A percentile compares a stretch with the other conserved stretches of the same genome.
phyloP scores from a whole-genome alignment of 83 land plant genomes.

The Isoetes engelmannii region DNA sequence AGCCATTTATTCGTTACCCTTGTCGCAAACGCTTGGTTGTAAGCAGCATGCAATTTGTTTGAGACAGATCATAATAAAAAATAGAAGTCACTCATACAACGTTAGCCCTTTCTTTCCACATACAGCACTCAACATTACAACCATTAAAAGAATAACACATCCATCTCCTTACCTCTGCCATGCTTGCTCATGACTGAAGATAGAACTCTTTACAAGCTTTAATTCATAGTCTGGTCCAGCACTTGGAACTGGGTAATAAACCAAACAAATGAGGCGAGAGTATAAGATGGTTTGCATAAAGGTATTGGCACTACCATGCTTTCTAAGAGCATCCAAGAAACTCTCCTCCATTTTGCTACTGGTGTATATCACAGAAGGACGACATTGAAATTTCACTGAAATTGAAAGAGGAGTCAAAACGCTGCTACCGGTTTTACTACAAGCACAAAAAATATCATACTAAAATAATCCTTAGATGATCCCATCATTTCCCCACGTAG shows the following conservation, averaged over 20 bases:
- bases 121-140: background rate
- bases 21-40: background rate
- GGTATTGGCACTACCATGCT: slow-evolving; percentile 45
- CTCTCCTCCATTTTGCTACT: slow-evolving; percentile 88
- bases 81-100: background rate
- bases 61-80: background rate
- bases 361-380: slow-evolving; percentile 67
- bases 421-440: background rate
- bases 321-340: slow-evolving; percentile 60
- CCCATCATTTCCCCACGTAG: too few relatives aligned
- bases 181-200: slow-evolving; percentile 98
- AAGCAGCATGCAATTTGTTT: background rate
- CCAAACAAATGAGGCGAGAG: background rate
- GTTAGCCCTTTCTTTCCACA: background rate
- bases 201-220: slow-evolving; percentile 81
- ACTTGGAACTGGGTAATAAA: slow-evolving; percentile 41
- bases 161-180: slow-evolving; percentile 71
- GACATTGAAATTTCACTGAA: slow-evolving; percentile 82
- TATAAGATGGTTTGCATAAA: background rate
- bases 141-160: too few relatives aligned
- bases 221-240: slow-evolving; percentile 36
- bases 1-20: too few relatives aligned
- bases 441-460: too few relatives aligned
- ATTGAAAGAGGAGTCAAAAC: background rate
- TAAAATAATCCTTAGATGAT: too few relatives aligned